Percentiles rank a stretch among this genome's conserved stretches.
These are phyloP conservation scores for Candida mattraensis DNA, from an alignment of 805 yeast genomes.

Conservation along the genomic window DNA sequence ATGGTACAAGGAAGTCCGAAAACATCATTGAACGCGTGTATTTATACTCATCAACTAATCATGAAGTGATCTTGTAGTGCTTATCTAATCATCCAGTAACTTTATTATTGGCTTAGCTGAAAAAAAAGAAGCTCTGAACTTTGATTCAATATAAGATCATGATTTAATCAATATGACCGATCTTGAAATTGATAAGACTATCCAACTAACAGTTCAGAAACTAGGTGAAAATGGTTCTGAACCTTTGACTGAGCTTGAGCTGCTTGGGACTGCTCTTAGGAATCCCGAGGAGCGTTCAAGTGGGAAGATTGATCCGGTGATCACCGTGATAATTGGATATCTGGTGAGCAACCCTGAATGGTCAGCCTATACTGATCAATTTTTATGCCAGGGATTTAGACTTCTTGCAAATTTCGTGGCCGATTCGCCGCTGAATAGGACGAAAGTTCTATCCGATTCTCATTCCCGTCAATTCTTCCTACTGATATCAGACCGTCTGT, in stretches of 20 bases:
- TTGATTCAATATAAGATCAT: neutral
- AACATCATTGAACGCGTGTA: slow-evolving; percentile 11
- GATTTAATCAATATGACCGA: slow-evolving; percentile 1
- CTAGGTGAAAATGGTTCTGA: neutral
- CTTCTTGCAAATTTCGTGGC: slow-evolving; percentile 20
- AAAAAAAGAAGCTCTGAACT: too few species aligned
- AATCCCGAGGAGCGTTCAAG: too few species aligned
- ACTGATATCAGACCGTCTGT: slow-evolving; percentile 3
- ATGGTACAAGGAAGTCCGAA: slow-evolving; percentile 71
- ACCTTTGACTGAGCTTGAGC: neutral
- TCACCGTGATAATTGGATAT: too few species aligned
- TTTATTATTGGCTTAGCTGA: too few species aligned
- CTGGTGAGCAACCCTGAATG: neutral
- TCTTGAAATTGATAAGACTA: slow-evolving; percentile 1
- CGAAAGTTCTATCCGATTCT: slow-evolving; percentile 1
- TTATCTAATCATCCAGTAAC: too few species aligned
- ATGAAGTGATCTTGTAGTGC: too few species aligned
- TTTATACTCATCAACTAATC: slow-evolving; percentile 1
- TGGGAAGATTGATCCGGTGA: too few species aligned
- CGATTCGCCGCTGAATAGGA: slow-evolving; percentile 12
- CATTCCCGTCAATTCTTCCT: neutral
- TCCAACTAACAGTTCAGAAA: neutral
- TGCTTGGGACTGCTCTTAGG: slow-evolving; percentile 4
- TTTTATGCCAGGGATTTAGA: slow-evolving; percentile 6
- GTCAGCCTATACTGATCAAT: slow-evolving; percentile 2